Percentiles rank a stretch among this genome's conserved stretches.
Evolutionary conservation across 176 grass and related monocot species (phyloP).

Genomic region (Echinochloa phyllopogon): DNA sequence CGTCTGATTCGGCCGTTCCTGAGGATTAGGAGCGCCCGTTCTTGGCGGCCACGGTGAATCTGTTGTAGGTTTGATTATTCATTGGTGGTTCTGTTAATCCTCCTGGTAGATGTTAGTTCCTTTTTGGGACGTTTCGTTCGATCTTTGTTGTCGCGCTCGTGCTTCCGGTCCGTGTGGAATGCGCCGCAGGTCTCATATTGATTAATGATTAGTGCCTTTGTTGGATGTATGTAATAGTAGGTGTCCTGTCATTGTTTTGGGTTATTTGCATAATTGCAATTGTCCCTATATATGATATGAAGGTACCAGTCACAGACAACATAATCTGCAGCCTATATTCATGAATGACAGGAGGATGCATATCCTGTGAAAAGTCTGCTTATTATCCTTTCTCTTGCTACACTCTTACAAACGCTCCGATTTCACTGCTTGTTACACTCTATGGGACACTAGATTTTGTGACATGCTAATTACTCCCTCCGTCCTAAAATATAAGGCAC

Average conservation of each 20-base stretch:
- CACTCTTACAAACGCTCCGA: neutral
- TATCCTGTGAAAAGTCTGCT: neutral
- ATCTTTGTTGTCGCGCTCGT: neutral
- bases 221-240: neutral
- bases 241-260: neutral
- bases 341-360: neutral
- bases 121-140: neutral
- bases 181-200: neutral
- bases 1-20: neutral
- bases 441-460: neutral
- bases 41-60: neutral
- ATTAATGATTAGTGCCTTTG: neutral
- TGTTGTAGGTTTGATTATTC: neutral
- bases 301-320: neutral
- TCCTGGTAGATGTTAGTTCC: neutral
- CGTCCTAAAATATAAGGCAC: too few species aligned
- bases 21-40: neutral
- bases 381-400: neutral
- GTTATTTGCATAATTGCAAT: neutral
- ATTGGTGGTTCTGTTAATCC: neutral
- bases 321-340: neutral
- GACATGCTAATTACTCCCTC: neutral
- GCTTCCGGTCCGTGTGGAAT: neutral
- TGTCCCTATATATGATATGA: neutral
- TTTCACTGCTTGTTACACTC: constrained; percentile 13